Evolutionary conservation across 2,329 filamentous ascomycete species (phyloP).

Genomic region (Aspergillus pseudotamarii): DNA sequence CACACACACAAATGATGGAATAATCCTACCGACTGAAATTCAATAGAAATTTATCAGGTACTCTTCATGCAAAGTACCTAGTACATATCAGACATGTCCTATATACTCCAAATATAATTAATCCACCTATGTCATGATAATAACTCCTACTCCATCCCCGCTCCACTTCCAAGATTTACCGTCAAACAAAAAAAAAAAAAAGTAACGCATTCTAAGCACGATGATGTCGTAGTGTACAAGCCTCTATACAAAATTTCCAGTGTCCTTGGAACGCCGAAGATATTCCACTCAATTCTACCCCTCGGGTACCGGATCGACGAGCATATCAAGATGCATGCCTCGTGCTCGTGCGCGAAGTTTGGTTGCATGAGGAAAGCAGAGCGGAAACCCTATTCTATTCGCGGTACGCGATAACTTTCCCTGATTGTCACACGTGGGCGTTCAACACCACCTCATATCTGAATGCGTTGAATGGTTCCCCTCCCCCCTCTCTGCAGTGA

Average conservation of each 20-base stretch:
- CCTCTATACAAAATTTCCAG: neutral
- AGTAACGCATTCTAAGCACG: neutral
- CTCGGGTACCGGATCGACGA: conserved; percentile 7
- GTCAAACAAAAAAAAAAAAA: neutral
- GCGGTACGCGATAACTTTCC: conserved; percentile 21
- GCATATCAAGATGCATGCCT: conserved; percentile 19
- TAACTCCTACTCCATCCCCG: neutral
- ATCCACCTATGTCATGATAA: neutral
- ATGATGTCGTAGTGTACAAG: neutral
- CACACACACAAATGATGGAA: neutral
- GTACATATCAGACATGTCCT: neutral
- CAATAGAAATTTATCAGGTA: neutral
- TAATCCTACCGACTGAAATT: neutral
- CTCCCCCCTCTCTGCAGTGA: neutral
- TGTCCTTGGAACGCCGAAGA: conserved; percentile 1
- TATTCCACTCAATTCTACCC: conserved; percentile 13
- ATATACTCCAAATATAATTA: neutral
- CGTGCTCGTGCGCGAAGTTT: conserved; percentile 18
- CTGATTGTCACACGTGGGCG: conserved; percentile 19
- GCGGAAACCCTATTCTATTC: conserved; percentile 10
- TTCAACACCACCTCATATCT: conserved; percentile 4
- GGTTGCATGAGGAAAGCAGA: conserved; percentile 5
- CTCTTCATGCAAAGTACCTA: neutral
- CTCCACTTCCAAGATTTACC: neutral
- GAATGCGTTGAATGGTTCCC: conserved; percentile 6